Base-by-base conservation (phyloP, 179 eudicot genomes). In the Silene noctiflora region DNA sequence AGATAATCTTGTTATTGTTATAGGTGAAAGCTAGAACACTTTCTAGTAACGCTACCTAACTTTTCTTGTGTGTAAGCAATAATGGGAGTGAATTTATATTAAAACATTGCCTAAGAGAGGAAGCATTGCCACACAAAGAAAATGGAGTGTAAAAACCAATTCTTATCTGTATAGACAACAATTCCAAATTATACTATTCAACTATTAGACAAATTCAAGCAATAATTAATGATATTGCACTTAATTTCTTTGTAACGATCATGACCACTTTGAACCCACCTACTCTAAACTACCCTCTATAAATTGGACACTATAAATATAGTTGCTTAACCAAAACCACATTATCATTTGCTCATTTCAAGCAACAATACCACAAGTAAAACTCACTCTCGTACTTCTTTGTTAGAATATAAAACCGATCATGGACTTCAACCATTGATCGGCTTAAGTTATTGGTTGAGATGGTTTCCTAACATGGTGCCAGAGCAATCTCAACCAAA, bases 201-300 rank as follows among this genome's bases (percentile, higher is more conserved):
- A 66, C 27, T 9, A 21, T 17, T 27, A 64, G 19, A 29, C 42
- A 64, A 27, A 46, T 46, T 44, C 59, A 46, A 46, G 16, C 59
- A 46, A 69, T 69, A 69, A 69, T 46, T 44, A 69, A 69, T 69
- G 60, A 69, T 35, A 69, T 20, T 20, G 20, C 19, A 35, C 16
- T 35, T 69, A 69, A 22, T 46, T 46, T 69, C 29, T 46, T 46
- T 13, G 3, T 42, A 14, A 31, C 1, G 16, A 67, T 20, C 1
- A 21, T 44, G 59, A 46, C 8, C 19, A 46, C 53, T 46, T 10
- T 33, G 6, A 46, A 10, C 21, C 58, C 56, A 69, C 12, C 17
- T 39, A 44, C 4, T 69, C 29, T 4, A 69, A 25, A 63, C 46
- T 29, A 2, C 20, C 13, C 61, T 3, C 65, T 61, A 20, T 14